Conservation (phyloP, 495 filamentous ascomycete genomes). For the Parathielavia appendiculata region DNA sequence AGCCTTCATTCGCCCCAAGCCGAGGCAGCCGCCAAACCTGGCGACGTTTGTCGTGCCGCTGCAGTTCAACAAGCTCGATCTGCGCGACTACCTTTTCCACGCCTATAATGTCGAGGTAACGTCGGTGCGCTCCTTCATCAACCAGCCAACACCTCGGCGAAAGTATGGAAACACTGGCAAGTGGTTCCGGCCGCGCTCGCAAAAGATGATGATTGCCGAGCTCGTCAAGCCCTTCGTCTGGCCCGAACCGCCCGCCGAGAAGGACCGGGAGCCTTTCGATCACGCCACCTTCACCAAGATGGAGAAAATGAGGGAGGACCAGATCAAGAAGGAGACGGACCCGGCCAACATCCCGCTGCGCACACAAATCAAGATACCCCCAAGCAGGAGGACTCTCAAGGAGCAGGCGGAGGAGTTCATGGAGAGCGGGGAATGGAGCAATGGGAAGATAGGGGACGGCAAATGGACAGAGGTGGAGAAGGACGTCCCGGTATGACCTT, state of each 20-base stretch:
- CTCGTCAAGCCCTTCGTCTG: constrained; percentile 78
- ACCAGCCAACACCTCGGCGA: constrained; percentile 56
- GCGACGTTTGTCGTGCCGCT: constrained; percentile 83
- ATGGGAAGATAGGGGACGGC: constrained; percentile 36
- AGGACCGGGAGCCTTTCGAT: constrained; percentile 43
- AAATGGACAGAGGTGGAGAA: constrained; percentile 33
- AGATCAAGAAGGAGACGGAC: constrained; percentile 28
- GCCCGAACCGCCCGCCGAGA: constrained; percentile 55
- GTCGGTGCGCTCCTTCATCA: constrained; percentile 72
- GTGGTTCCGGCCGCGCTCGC: constrained; percentile 55
- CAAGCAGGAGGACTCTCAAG: constrained; percentile 23
- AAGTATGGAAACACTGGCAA: constrained; percentile 40
- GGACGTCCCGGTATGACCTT: constrained; percentile 8
- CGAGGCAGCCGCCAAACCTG: constrained; percentile 65
- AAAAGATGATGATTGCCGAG: constrained; percentile 90
- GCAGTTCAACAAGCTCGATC: constrained; percentile 83
- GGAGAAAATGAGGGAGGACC: constrained; percentile 39
- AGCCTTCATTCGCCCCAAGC: constrained; percentile 63
- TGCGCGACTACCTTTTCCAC: constrained; percentile 81
- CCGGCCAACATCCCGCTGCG: constrained; percentile 32
- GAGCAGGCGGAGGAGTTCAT: constrained; percentile 32
- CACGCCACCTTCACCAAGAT: constrained; percentile 28
- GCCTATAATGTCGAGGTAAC: constrained; percentile 63
- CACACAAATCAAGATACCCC: constrained; percentile 15
- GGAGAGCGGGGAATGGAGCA: constrained; percentile 36